phyloP scores from a whole-genome alignment of 2,329 filamentous ascomycete species.

The Xylariaceae sp. region DNA sequence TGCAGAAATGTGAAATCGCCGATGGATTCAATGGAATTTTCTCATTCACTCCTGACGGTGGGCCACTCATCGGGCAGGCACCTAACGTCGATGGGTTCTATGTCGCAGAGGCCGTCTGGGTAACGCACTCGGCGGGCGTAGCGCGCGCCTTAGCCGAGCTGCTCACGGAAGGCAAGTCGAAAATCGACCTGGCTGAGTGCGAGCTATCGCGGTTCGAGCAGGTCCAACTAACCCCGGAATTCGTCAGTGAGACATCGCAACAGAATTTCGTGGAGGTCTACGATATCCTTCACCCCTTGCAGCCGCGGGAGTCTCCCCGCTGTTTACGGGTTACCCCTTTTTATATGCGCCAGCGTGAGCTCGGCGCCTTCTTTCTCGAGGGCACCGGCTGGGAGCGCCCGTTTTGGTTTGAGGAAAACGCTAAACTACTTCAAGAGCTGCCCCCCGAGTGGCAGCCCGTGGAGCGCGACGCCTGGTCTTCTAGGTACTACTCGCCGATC shows the following conservation, averaged over 20 bases:
- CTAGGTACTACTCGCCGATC: slow-evolving; percentile 28
- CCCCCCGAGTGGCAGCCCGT: slow-evolving; percentile 25
- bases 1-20: slow-evolving; percentile 25
- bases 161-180: slow-evolving; percentile 27
- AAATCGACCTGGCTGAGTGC: slow-evolving; percentile 27
- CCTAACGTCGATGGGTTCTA: slow-evolving; percentile 31
- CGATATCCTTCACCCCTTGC: slow-evolving; percentile 30
- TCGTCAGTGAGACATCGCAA: slow-evolving; percentile 25
- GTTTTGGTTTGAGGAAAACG: slow-evolving; percentile 28
- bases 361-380: slow-evolving; percentile 29
- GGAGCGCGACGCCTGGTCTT: slow-evolving; percentile 27
- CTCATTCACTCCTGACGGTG: slow-evolving; percentile 30
- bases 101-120: slow-evolving; percentile 30
- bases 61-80: slow-evolving; percentile 24
- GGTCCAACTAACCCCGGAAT: slow-evolving; percentile 24
- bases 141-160: slow-evolving; percentile 28
- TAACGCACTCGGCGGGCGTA: slow-evolving; percentile 29
- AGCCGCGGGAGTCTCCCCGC: slow-evolving; percentile 27
- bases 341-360: slow-evolving; percentile 27
- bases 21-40: slow-evolving; percentile 31
- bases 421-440: slow-evolving; percentile 19
- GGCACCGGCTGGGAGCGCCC: slow-evolving; percentile 25
- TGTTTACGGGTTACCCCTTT: slow-evolving; percentile 25
- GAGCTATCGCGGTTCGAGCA: slow-evolving; percentile 29
- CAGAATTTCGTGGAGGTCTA: slow-evolving; percentile 30